phyloP scores from a whole-genome alignment of 2,329 filamentous ascomycete species.

The Aphanocladium album region DNA sequence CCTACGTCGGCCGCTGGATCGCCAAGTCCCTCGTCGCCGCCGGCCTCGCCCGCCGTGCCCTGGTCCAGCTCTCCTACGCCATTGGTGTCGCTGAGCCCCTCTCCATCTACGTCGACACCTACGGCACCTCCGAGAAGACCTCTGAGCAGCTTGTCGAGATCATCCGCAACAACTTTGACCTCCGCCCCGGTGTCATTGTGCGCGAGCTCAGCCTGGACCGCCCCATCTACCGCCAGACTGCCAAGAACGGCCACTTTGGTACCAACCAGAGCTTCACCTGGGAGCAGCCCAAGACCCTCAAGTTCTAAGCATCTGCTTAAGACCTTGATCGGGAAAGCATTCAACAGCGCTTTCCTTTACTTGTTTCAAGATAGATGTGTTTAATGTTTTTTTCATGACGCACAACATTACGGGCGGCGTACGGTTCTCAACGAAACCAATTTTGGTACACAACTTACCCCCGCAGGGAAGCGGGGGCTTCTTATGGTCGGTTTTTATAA shows the following conservation, averaged over 20 bases:
- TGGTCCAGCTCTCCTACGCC: constrained; percentile 98
- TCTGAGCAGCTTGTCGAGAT: constrained; percentile 94
- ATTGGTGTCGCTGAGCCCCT: constrained; percentile 98
- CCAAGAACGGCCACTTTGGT: constrained; percentile 98
- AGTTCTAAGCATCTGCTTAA: constrained; percentile 59
- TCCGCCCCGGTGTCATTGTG: constrained; percentile 97
- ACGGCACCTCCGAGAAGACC: constrained; percentile 85
- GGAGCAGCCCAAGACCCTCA: constrained; percentile 96
- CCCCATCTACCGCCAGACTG: constrained; percentile 97
- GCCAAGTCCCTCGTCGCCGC: constrained; percentile 94
- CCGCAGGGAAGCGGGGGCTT: constrained; percentile 25
- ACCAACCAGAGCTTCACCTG: constrained; percentile 97
- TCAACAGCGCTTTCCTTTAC: constrained; percentile 36
- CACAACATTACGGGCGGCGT: constrained; percentile 33
- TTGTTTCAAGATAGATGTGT: constrained; percentile 31
- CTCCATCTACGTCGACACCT: constrained; percentile 95
- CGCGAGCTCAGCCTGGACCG: constrained; percentile 91
- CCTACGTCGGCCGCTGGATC: constrained; percentile 97
- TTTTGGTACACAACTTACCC: constrained; percentile 22
- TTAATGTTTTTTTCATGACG: constrained; percentile 33
- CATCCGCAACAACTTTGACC: constrained; percentile 93
- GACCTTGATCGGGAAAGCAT: constrained; percentile 28
- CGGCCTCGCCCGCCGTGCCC: constrained; percentile 81
- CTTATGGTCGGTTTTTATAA: constrained; percentile 27
- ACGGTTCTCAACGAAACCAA: constrained; percentile 45